Evolutionary conservation across 2,329 filamentous ascomycete species (phyloP), one percentile per base, ranked within the genome.

Genomic region (Cryoendolithus antarcticus): DNA sequence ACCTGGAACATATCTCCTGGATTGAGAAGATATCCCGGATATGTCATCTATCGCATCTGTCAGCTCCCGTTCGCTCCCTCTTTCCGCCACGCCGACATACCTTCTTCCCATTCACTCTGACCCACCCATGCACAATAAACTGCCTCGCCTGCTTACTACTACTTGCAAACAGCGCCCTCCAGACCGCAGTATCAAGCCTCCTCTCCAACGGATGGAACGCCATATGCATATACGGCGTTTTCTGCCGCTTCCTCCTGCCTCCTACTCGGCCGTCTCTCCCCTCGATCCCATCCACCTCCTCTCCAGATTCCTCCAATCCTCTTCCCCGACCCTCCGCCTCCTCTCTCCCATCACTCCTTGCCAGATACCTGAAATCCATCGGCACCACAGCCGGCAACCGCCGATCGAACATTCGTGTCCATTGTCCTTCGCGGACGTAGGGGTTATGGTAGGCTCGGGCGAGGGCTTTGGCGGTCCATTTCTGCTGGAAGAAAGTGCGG

Each of bases 1-100:
- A 98, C 89, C 60, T 93, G 86, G 71, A 98, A 98, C 77, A 98
- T 85, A 60, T 98, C 91, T 50, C 91, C 91, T 2, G 91, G 93
- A 62, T 98, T 98, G 30, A 98, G 74, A 48, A 86, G 78, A 62
- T 98, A 98, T 40, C 86, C 82, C 6, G 91, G 88, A 57, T 91
- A 84, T 47, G 74, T 71, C 83, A 96, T 94, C 89, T 94, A 8
- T 8, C 24, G 50, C n/a, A 40, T 3, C n/a, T 35, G 40, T 45
- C 11, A 38, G 42, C 32, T 28, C 8, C 31, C 7, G 5, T 6
- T 12, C 9, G 9, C n/a, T 28, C 13, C 30, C 15, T 30, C 15
- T 32, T 19, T 28, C 5, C 21, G 9, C 12, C 32, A 24, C 24
- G 15, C 4, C 24, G 12, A 43, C 64, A 32, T 62, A 93, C 88